phyloP scores from a whole-genome alignment of 148 eudicot genomes.

The Camellia japonica region DNA sequence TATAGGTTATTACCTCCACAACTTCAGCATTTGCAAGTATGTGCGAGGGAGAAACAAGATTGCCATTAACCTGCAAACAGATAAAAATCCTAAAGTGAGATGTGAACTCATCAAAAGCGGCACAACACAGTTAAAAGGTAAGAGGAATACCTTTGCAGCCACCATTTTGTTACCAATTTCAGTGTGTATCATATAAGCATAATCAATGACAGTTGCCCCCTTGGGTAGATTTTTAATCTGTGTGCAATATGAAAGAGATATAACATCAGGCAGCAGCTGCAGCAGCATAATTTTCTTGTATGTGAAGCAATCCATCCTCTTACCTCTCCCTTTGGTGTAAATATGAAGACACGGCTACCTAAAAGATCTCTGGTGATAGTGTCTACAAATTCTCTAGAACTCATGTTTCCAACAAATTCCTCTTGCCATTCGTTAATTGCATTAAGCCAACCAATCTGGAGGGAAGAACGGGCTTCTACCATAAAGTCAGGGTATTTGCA shows the following conservation, averaged over 20 bases:
- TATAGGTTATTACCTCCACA: conserved; percentile 83
- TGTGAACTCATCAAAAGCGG: conserved; percentile 8
- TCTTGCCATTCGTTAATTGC: conserved; percentile 99
- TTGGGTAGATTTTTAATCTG: conserved; percentile 90
- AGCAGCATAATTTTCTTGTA: not conserved
- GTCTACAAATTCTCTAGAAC: conserved; percentile 94
- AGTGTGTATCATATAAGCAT: conserved; percentile 94
- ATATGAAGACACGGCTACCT: conserved; percentile 93
- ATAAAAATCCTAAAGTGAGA: conserved; percentile 16
- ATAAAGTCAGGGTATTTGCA: conserved; percentile 6
- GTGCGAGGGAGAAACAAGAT: conserved; percentile 77
- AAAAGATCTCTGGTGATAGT: conserved; percentile 83
- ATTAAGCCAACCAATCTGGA: conserved; percentile 93
- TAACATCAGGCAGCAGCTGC: not conserved
- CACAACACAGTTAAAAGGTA: conserved; percentile 9
- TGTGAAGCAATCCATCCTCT: conserved; percentile 11
- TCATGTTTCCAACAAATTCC: conserved; percentile 97
- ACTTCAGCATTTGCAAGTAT: conserved; percentile 93
- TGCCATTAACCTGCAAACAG: conserved; percentile 81
- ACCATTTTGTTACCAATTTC: conserved; percentile 93
- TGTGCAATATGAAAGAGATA: conserved; percentile 8
- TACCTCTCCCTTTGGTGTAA: conserved; percentile 96
- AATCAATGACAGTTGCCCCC: conserved; percentile 92
- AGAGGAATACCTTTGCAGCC: conserved; percentile 77
- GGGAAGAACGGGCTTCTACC: conserved; percentile 24